Base-by-base conservation (phyloP, 768 basidiomycete species). In the Rhizopogon roseolus region DNA sequence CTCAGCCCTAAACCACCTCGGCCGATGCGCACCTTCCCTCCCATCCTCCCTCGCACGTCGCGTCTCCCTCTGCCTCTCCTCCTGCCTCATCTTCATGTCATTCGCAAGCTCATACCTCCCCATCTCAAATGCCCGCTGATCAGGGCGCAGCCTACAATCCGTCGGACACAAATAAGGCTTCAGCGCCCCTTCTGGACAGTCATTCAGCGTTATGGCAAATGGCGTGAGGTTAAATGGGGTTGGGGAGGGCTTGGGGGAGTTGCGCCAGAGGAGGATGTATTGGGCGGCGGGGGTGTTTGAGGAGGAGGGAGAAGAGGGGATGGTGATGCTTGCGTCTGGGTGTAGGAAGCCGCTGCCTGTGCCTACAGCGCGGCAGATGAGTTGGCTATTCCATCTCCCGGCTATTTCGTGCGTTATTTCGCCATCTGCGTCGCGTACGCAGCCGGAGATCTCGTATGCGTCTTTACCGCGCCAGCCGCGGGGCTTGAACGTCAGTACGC, bases 301-400 rank as follows among this genome's bases (percentile, higher is more conserved):
- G 8, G 9, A 4, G 29, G 9, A 8, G 13, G 79, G 68, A 4
- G 76, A 75, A 43, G 64, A 57, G 41, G 79, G 73, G 32, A 73
- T 72, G 13, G 74, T 69, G 43, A 91, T 70, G 3, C 78, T 64
- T 28, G 85, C 79, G 60, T 95, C 92, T 0, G 93, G 93, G 52
- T 86, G 78, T 11, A 93, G 76, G 40, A 73, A 76, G 10, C 81
- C 85, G 40, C 68, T 69, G 8, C 81, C 80, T 2, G 78, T 76
- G 9, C 87, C 87, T 7, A 82, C 80, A 19, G 81, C 79, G 9
- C 92, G 82, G 17, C 93, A 93, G 50, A 98, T 86, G 36, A 98
- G 83, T 64, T 98, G 95, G 41, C 89, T 90, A 64, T 92, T 93
- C 96, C 95, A 98, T 2, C 93, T 81, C 5, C 95, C 95, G 0